These are phyloP conservation scores for Physcia stellaris DNA, from an alignment of 495 filamentous ascomycete genomes.

Conservation along the genomic window DNA sequence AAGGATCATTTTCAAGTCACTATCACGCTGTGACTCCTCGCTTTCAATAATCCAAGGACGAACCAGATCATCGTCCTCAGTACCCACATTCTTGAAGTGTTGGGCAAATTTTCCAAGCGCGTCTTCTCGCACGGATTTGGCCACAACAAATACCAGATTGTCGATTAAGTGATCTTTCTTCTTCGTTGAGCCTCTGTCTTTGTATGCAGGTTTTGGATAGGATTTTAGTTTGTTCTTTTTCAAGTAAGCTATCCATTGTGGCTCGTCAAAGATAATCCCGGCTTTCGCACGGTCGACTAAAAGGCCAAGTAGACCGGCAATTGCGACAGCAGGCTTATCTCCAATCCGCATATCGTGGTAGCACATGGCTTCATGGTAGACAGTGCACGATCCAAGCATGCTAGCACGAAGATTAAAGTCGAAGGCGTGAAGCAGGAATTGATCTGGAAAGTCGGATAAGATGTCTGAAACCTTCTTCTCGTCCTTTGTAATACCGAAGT, in stretches of 20 bases:
- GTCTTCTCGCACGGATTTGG: slow-evolving; percentile 33
- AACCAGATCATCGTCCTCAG: slow-evolving; percentile 37
- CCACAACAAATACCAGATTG: slow-evolving; percentile 52
- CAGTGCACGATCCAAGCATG: slow-evolving; percentile 61
- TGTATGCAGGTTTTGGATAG: slow-evolving; percentile 23
- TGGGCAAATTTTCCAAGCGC: slow-evolving; percentile 35
- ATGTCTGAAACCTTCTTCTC: slow-evolving; percentile 36
- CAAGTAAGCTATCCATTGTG: slow-evolving; percentile 38
- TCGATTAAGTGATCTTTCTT: slow-evolving; percentile 51
- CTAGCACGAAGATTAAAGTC: slow-evolving; percentile 51
- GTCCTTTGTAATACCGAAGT: slow-evolving; percentile 48
- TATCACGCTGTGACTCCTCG: slow-evolving; percentile 18
- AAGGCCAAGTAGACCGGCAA: slow-evolving; percentile 59
- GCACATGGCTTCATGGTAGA: slow-evolving; percentile 55
- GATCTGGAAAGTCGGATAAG: slow-evolving; percentile 18
- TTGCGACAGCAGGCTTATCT: slow-evolving; percentile 35
- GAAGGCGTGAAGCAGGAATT: slow-evolving; percentile 43
- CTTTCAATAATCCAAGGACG: slow-evolving; percentile 26
- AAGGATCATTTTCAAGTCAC: slow-evolving; percentile 16
- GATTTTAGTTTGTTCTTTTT: slow-evolving; percentile 23
- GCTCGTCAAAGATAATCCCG: slow-evolving; percentile 50
- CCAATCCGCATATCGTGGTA: slow-evolving; percentile 48
- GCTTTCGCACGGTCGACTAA: slow-evolving; percentile 75
- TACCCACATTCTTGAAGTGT: slow-evolving; percentile 17
- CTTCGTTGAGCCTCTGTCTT: slow-evolving; percentile 27